Evolutionary conservation across 2,329 filamentous ascomycete species (phyloP).

Genomic region (Plenodomus tracheiphilus): DNA sequence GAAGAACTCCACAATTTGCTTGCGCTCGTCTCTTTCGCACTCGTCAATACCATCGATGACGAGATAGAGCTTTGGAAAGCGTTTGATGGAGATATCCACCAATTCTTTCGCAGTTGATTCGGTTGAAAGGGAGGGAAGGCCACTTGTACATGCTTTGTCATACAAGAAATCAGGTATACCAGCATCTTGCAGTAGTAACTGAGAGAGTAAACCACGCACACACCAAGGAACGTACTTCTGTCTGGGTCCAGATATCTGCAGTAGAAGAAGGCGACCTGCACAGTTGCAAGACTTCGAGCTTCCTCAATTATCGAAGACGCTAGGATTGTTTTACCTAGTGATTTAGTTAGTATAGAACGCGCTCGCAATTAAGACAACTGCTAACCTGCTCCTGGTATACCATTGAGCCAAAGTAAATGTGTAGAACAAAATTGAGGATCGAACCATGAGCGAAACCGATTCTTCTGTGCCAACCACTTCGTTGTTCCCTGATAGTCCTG

Average conservation of each 20-base stretch:
- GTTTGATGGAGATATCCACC: constrained; percentile 12
- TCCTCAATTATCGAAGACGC: constrained; percentile 29
- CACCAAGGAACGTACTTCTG: constrained; percentile 6
- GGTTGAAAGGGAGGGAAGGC: constrained; percentile 1
- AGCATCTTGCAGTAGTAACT: constrained; percentile 1
- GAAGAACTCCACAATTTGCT: constrained; percentile 20
- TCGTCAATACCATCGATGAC: constrained; percentile 48
- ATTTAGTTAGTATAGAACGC: neutral
- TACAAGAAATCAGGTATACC: neutral
- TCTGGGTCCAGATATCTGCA: constrained; percentile 21
- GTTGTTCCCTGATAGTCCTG: constrained; percentile 16
- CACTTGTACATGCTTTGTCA: constrained; percentile 1
- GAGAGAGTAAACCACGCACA: constrained; percentile 2
- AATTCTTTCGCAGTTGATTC: constrained; percentile 6
- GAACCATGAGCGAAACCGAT: constrained; percentile 22
- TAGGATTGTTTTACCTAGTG: constrained; percentile 30
- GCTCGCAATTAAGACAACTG: neutral
- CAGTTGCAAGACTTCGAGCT: constrained; percentile 8
- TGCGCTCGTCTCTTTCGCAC: constrained; percentile 33
- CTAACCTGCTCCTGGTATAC: constrained; percentile 17
- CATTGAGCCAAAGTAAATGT: constrained; percentile 18
- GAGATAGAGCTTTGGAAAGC: constrained; percentile 26
- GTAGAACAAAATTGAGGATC: constrained; percentile 7
- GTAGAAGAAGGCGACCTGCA: constrained; percentile 25
- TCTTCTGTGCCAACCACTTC: constrained; percentile 24